Conservation (phyloP, 31 red algal species). For the Odonthalia washingtoniensis region DNA sequence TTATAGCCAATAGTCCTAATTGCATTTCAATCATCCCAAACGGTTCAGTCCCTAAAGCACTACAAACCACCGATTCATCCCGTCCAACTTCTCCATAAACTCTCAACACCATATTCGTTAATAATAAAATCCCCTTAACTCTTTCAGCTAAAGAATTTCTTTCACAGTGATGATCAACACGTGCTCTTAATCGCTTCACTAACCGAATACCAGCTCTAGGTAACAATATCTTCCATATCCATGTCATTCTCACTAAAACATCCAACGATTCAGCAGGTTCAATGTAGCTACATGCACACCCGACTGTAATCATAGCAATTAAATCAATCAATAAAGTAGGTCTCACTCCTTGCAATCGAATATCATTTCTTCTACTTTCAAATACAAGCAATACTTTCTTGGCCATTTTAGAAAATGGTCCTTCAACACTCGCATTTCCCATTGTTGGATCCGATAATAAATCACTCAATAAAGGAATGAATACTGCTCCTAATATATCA, state of each 20-base stretch:
- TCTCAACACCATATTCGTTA: slow-evolving; percentile 54
- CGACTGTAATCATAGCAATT: slow-evolving; percentile 31
- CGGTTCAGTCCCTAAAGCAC: slow-evolving; percentile 39
- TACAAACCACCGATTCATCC: slow-evolving; percentile 46
- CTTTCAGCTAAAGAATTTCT: slow-evolving; percentile 21
- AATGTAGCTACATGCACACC: slow-evolving; percentile 31
- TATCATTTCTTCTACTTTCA: slow-evolving; percentile 4
- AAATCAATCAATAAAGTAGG: slow-evolving; percentile 51
- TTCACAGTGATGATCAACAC: slow-evolving; percentile 51
- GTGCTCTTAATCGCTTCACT: slow-evolving; percentile 22
- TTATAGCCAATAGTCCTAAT: slow-evolving; percentile 37
- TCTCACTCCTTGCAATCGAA: slow-evolving; percentile 46
- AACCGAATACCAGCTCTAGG: slow-evolving; percentile 37
- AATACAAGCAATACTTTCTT: slow-evolving; percentile 20
- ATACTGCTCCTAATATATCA: slow-evolving; percentile 47
- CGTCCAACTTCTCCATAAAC: slow-evolving; percentile 38
- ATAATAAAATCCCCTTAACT: background rate
- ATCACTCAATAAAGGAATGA: slow-evolving; percentile 46
- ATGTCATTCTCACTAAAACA: slow-evolving; percentile 49
- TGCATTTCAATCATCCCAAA: slow-evolving; percentile 63
- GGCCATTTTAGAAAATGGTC: slow-evolving; percentile 30
- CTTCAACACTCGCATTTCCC: background rate
- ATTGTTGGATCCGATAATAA: slow-evolving; percentile 23
- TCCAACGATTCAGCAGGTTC: slow-evolving; percentile 42
- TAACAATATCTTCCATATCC: slow-evolving; percentile 56